These are phyloP conservation scores for Leucogyrophana mollusca DNA, from an alignment of 768 basidiomycete genomes.

Conservation along the genomic window DNA sequence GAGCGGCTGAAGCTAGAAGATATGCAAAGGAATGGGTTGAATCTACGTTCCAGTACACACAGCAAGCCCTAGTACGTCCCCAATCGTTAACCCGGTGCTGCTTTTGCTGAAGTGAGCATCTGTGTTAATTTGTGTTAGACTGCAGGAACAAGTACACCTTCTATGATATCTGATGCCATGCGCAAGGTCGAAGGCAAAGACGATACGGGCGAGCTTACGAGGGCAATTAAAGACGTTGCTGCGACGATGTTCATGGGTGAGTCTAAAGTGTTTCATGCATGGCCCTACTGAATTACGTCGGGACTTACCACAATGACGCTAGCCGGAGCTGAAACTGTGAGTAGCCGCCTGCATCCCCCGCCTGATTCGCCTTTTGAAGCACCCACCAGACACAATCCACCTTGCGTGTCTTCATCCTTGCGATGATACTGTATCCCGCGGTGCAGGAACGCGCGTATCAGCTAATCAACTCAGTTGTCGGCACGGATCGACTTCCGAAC, in stretches of 20 bases:
- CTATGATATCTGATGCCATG: conserved; percentile 24
- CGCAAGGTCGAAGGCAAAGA: conserved; percentile 16
- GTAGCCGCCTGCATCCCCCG: too few relatives aligned
- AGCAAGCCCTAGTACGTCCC: conserved; percentile 21
- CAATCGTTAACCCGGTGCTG: too few relatives aligned
- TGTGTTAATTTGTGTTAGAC: conserved; percentile 7
- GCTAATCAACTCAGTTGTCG: conserved; percentile 9
- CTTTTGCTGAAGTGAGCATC: not conserved
- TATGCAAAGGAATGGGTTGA: conserved; percentile 18
- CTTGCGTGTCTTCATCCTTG: conserved; percentile 1
- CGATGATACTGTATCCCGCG: conserved; percentile 7
- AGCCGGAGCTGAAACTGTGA: conserved; percentile 5
- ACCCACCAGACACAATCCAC: too few relatives aligned
- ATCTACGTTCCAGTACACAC: conserved; percentile 20
- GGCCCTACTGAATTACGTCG: too few relatives aligned
- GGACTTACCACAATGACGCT: too few relatives aligned
- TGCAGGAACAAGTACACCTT: conserved; percentile 15
- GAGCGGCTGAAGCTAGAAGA: conserved; percentile 10
- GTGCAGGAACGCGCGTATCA: conserved; percentile 9
- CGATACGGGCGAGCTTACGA: conserved; percentile 11
- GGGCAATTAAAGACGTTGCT: conserved; percentile 19
- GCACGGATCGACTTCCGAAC: conserved; percentile 1
- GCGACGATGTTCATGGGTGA: conserved; percentile 20
- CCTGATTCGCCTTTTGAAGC: too few relatives aligned
- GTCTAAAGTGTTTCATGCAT: not conserved